Base-by-base conservation (phyloP, 2,329 filamentous ascomycete species). In the Neocucurbitaria cava region DNA sequence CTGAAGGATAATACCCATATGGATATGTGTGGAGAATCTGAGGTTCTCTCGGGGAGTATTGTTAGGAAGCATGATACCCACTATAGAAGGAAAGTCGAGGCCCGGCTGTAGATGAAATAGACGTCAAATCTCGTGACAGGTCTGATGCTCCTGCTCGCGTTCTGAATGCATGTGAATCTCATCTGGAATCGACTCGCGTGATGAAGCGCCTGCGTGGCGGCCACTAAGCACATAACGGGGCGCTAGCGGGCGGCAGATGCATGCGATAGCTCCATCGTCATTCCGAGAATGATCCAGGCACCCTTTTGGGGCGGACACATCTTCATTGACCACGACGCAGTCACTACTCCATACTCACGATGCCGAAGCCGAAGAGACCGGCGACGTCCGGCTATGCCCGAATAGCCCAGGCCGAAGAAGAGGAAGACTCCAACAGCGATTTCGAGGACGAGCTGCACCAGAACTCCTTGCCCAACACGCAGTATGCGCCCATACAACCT, bases 341-440 rank as follows among this genome's bases (percentile, higher is more conserved):
- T 42, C 42, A 42, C 46, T 54, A 35, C 21, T 15, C 17, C 6
- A 17, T 13, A 15, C 2, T 13, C 28, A 56, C 52, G 26, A 77
- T 77, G 74, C 61, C 73, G 3, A 71, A 66, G 49, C 49, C 55
- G 13, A 66, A 70, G 49, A 54, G 79, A 53, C 79, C 79, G 13
- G 73, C 78, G 6, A 81, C 76, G 15, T 82, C 80, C 11, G 81
- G 81, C 45, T 83, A 83, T 61, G 81, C 79, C 40, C 77, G 79
- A 42, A 81, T 83, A 61, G 80, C 79, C n/a, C 80, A 82, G 64
- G 79, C 79, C 40, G 80, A 82, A 58, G 79, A 82, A 61, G 80
- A 82, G 46, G 79, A 81, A 42, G 72, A 77, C 46, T 66, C 69
- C 38, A 59, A 70, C 46, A 75, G 76, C 59, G 74, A 73, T 40